Conservation (phyloP, 352 stramenopile species). For the Phytopythium litorale region DNA sequence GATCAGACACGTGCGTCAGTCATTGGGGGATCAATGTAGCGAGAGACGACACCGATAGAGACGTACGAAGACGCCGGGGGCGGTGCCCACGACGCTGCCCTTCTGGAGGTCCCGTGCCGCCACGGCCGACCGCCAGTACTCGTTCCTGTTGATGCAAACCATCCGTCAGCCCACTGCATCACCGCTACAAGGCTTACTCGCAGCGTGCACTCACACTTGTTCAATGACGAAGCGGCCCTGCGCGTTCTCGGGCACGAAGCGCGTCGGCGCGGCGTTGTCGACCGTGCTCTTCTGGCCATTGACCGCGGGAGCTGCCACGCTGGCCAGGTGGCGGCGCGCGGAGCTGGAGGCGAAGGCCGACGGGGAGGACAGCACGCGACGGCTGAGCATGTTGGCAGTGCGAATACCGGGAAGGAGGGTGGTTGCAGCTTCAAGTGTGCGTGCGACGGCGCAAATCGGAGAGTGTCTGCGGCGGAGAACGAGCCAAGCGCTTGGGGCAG, state of each 20-base stretch:
- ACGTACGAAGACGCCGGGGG: constrained; percentile 67
- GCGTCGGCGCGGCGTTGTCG: constrained; percentile 24
- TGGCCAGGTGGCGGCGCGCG: constrained; percentile 43
- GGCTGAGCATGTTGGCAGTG: constrained; percentile 23
- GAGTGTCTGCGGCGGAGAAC: neutral
- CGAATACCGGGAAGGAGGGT: neutral
- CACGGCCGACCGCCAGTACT: constrained; percentile 72
- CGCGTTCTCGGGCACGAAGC: constrained; percentile 54
- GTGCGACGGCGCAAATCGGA: constrained; percentile 3
- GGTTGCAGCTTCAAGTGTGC: neutral
- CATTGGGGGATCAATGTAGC: neutral
- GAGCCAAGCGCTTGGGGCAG: neutral
- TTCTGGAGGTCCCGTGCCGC: constrained; percentile 59
- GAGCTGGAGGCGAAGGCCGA: constrained; percentile 16
- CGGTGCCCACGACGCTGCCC: constrained; percentile 66
- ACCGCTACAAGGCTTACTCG: neutral
- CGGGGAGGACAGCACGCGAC: constrained; percentile 15
- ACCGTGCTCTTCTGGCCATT: constrained; percentile 19
- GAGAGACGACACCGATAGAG: neutral
- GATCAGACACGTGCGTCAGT: constrained; percentile 4
- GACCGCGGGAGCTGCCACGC: constrained; percentile 15
- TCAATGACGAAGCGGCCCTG: constrained; percentile 72
- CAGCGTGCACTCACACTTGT: constrained; percentile 36
- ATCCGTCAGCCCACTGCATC: neutral
- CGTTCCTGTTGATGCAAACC: constrained; percentile 24